Evolutionary conservation across 1,284 basidiomycete genomes (phyloP), one percentile per base, ranked within the genome.

Genomic region (Trichosporon sp.): DNA sequence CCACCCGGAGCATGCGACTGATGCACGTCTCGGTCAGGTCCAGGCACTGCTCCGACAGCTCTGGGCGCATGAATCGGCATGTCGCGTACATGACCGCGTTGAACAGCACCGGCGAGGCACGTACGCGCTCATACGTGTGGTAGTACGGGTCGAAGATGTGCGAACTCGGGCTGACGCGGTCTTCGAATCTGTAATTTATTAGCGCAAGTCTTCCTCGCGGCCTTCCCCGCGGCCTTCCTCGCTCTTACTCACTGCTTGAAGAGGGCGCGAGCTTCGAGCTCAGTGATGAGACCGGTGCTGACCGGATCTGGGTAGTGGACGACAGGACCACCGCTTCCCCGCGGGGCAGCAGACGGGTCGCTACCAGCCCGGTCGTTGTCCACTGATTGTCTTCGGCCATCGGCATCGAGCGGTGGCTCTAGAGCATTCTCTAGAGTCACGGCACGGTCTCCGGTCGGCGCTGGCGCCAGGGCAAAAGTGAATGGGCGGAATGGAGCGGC

Each of bases 51-150:
- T 60, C 61, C 19, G 65, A 65, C 6, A 73, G 44, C 7, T 63
- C 36, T 2, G 70, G 69, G 2, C 59, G 60, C 13, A 62, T 62
- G 49, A 71, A 70, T 14, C 70, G 69, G 25, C 65, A 19, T 1
- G 70, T 62, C 1, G 68, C 71, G 46, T 62, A 68, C 33, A 74
- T 59, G 33, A 73, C 62, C 7, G 70, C 70, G 13, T 68, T 67
- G 63, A 71, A 71, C 16, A 74, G 65, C 3, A 40, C 36, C 4
- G 52, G 29, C 0, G 58, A 58, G 2, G n/a, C 9, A 5, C 61
- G 61, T 13, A 62, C 58, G 1, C 61, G 58, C 31, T 65, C 64
- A 29, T 57, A 65, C 23, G 64, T 65, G 58, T 60, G 58, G 32
- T 40, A 65, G 4, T 16, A 21, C 8, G 29, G 61, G 27, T 65